phyloP scores from a whole-genome alignment of 306 rosid genomes.

The Astragalus glycyphyllos region DNA sequence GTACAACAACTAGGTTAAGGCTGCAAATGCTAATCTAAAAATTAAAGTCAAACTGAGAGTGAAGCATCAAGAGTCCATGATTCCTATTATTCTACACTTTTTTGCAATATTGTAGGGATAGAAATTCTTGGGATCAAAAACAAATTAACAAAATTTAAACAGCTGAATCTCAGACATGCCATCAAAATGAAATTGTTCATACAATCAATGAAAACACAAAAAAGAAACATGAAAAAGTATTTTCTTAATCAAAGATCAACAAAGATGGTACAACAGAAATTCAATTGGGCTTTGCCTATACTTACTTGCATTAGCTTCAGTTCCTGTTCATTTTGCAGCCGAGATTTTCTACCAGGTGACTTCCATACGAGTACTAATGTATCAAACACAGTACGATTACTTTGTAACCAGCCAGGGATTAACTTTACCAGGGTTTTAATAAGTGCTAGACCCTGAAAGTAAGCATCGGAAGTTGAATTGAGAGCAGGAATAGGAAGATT shows the following conservation, averaged over 20 bases:
- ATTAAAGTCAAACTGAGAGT: neutral
- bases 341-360: conserved; percentile 87
- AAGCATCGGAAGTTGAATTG: conserved; percentile 71
- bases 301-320: conserved; percentile 91
- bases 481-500: conserved; percentile 59
- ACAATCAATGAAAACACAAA: conserved; percentile 11
- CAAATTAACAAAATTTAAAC: neutral
- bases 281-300: conserved; percentile 37
- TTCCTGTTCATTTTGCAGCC: conserved; percentile 92
- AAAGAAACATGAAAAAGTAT: neutral
- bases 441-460: conserved; percentile 94
- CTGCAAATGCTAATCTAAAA: conserved; percentile 22
- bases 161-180: neutral
- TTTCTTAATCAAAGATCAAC: conserved; percentile 20
- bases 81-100: neutral
- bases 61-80: conserved; percentile 16
- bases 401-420: conserved; percentile 92
- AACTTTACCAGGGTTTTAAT: conserved; percentile 85
- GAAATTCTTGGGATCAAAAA: conserved; percentile 8
- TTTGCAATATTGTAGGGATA: neutral
- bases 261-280: conserved; percentile 31
- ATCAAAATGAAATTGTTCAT: conserved; percentile 4
- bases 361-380: conserved; percentile 91
- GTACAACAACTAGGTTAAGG: neutral
- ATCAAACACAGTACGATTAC: conserved; percentile 85